A percentile compares a stretch with the other conserved stretches of the same genome.
These are phyloP conservation scores for Diaporthe vexans DNA, from an alignment of 2,329 filamentous ascomycete genomes.

Conservation along the genomic window DNA sequence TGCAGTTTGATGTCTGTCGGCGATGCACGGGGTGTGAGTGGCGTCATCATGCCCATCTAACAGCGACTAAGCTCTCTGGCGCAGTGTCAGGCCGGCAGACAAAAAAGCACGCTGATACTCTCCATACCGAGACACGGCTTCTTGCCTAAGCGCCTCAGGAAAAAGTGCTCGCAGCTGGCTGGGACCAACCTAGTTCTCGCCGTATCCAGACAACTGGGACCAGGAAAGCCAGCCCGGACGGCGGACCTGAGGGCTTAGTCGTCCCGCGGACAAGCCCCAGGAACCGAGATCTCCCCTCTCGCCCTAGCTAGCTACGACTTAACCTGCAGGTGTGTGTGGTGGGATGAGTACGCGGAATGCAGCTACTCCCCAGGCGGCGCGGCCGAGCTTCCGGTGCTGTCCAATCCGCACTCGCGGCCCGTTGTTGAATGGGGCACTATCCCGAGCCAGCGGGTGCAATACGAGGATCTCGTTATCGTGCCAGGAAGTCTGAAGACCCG, in stretches of 20 bases:
- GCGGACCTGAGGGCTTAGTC: neutral
- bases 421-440: conserved; percentile 17
- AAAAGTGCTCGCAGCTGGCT: neutral
- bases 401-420: conserved; percentile 19
- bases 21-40: conserved; percentile 5
- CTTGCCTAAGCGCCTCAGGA: conserved; percentile 18
- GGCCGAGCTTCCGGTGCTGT: conserved; percentile 18
- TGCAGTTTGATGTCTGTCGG: conserved; percentile 20
- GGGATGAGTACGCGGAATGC: conserved; percentile 24
- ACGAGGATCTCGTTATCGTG: conserved; percentile 35
- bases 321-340: conserved; percentile 24
- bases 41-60: neutral
- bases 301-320: neutral
- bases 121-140: conserved; percentile 29
- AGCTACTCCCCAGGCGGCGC: conserved; percentile 20
- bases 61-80: neutral
- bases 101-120: neutral
- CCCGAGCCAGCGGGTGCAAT: conserved; percentile 32
- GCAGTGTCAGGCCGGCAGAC: conserved; percentile 15
- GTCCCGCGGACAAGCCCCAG: neutral
- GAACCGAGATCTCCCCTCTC: neutral
- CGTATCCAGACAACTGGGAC: conserved; percentile 8
- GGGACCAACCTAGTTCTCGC: neutral
- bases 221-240: neutral
- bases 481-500: conserved; percentile 6